Conservation (phyloP, 1,284 basidiomycete genomes). For the Porphyrellus sp. region DNA sequence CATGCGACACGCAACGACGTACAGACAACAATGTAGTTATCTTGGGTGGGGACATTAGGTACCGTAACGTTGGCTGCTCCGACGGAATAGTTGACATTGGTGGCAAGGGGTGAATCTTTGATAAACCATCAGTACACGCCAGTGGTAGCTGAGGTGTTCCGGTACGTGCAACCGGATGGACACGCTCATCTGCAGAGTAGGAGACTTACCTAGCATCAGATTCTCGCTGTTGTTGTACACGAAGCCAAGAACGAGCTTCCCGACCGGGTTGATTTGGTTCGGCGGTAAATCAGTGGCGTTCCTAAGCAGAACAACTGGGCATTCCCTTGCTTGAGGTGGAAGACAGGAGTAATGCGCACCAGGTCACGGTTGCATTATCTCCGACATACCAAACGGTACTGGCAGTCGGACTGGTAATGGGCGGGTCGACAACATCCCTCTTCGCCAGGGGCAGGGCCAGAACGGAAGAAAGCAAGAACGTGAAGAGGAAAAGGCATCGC, state of each 20-base stretch:
- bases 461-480: slow-evolving; percentile 14
- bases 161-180: background rate
- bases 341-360: slow-evolving; percentile 39
- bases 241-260: slow-evolving; percentile 53
- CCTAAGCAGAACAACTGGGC: slow-evolving; percentile 38
- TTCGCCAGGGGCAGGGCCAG: slow-evolving; percentile 38
- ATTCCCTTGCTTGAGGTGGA: background rate
- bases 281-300: slow-evolving; percentile 48
- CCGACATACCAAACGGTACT: slow-evolving; percentile 54
- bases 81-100: slow-evolving; percentile 49
- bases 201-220: slow-evolving; percentile 49
- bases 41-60: slow-evolving; percentile 45
- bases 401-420: slow-evolving; percentile 53
- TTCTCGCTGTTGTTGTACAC: slow-evolving; percentile 47
- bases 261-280: slow-evolving; percentile 48
- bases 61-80: slow-evolving; percentile 54
- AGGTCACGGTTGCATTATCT: slow-evolving; percentile 52
- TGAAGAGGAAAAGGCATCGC: slow-evolving; percentile 17
- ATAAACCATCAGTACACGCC: slow-evolving; percentile 10
- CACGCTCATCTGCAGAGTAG: background rate
- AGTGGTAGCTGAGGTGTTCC: background rate
- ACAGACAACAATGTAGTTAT: slow-evolving; percentile 49
- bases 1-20: slow-evolving; percentile 17
- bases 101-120: slow-evolving; percentile 54
- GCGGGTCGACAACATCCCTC: slow-evolving; percentile 55